Base-by-base conservation (phyloP, 2,329 filamentous ascomycete genomes). In the Leptoxyphium fumago region DNA sequence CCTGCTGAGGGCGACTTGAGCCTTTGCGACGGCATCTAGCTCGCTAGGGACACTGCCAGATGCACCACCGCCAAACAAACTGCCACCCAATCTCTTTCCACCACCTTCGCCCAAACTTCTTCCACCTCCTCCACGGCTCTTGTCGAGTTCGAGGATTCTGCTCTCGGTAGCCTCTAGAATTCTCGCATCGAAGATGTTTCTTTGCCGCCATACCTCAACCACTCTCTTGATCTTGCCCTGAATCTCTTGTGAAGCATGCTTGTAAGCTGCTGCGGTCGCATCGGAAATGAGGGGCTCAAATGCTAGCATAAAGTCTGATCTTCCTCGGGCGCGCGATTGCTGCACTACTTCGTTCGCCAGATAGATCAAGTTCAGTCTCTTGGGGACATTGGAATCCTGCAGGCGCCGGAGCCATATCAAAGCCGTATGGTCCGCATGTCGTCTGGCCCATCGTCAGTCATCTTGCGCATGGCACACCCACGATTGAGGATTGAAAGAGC, bases 341-440 rank as follows among this genome's bases (percentile, higher is more conserved):
- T 98, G 91, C 17, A 86, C 84, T 46, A 98, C 88, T 71, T 98
- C 91, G 64, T 98, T 98, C 50, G 88, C 88, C 45, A 98, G 80
- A 62, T 98, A 98, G 50, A 98, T 77, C 50, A 96, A 71, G 55
- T 87, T 94, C 47, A 98, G 70, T 54, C 87, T 79, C 64, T 94
- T 95, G 47, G 81, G 77, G 6, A 83, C 78, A n/a, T 83, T 78
- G 1, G 86, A 87, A 53, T 96, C 89, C 58, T 87, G 91, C 47
- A 98, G 70, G 48, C 84, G 80, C 54, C 91, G 82, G 49, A 94
- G 71, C 91, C 91, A 98, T 43, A 96, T 75, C 60, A 89, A 81
- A 15, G 86, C 88, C 15, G 89, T 95, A 49, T 84, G 80, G 53
- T 94, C 85, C 43, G 93, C 89, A 66, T 95, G 84, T 62, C 91